Conservation (phyloP, 805 yeast genomes). For the Metschnikowia matae region DNA sequence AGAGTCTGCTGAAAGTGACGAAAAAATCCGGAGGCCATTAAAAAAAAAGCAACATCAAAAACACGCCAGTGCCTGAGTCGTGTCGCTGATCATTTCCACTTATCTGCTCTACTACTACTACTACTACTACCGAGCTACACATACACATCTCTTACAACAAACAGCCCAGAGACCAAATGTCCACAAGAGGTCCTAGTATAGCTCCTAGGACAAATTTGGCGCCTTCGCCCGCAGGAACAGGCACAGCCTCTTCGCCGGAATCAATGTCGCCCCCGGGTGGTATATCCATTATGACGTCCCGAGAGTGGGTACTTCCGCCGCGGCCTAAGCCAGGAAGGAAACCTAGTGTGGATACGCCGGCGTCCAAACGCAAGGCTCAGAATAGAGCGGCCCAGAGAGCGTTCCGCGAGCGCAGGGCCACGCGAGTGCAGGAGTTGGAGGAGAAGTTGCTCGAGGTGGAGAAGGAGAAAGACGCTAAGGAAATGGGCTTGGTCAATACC, state of each 20-base stretch:
- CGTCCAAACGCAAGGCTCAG: conserved; percentile 82
- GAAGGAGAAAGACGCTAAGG: conserved; percentile 58
- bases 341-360: conserved; percentile 73
- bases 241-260: conserved; percentile 16
- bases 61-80: not conserved
- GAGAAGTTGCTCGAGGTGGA: conserved; percentile 62
- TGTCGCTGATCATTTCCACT: not conserved
- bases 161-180: conserved; percentile 4
- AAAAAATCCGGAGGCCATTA: not conserved
- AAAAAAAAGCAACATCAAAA: too few relatives aligned
- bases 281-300: conserved; percentile 50
- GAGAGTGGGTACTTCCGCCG: conserved; percentile 59
- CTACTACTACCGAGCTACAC: not conserved
- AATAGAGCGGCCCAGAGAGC: conserved; percentile 94
- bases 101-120: not conserved
- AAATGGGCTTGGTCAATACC: conserved; percentile 50
- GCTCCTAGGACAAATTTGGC: conserved; percentile 18
- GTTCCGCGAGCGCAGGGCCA: conserved; percentile 82
- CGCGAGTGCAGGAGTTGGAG: conserved; percentile 74
- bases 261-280: conserved; percentile 14
- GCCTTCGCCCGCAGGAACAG: conserved; percentile 16
- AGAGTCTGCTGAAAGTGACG: not conserved
- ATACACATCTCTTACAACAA: not conserved
- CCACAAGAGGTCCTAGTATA: conserved; percentile 16
- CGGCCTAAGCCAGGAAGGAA: conserved; percentile 60